Percentiles rank a stretch among this genome's conserved stretches.
Evolutionary conservation across 129 eudicot genomes (phyloP).

Genomic region (Cynara cardunculus): DNA sequence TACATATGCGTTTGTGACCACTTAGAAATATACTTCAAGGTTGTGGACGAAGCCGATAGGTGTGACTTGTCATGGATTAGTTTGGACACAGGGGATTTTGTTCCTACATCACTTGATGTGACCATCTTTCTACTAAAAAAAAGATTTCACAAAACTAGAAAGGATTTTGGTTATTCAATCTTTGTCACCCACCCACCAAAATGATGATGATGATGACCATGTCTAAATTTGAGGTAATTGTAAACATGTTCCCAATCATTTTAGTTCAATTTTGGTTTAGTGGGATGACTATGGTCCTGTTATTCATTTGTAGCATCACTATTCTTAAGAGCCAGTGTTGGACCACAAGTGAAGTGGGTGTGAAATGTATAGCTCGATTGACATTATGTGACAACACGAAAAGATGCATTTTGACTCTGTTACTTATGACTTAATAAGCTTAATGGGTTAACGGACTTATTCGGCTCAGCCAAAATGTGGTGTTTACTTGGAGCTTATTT

Average conservation of each 20-base stretch:
- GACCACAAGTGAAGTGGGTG: not conserved
- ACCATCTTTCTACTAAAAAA: not conserved
- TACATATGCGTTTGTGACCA: not conserved
- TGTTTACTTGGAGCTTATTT: too few relatives aligned
- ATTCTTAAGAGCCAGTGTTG: not conserved
- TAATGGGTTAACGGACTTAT: too few relatives aligned
- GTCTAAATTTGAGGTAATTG: not conserved
- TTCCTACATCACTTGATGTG: not conserved
- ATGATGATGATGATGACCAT: not conserved
- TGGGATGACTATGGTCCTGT: conserved; percentile 7
- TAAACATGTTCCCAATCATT: conserved; percentile 1
- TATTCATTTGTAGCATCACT: not conserved
- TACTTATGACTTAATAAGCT: too few relatives aligned
- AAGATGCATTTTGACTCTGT: not conserved
- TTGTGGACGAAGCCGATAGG: not conserved
- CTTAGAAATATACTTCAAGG: not conserved
- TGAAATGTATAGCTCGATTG: not conserved
- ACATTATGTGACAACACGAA: not conserved
- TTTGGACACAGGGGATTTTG: not conserved
- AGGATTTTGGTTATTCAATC: not conserved
- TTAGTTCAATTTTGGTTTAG: not conserved
- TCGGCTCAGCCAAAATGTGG: too few relatives aligned
- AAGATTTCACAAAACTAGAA: not conserved
- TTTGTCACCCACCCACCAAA: not conserved
- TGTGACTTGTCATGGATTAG: not conserved